Base-by-base conservation (phyloP, 768 basidiomycete species). In the Tylopilus vinaceipallidus region DNA sequence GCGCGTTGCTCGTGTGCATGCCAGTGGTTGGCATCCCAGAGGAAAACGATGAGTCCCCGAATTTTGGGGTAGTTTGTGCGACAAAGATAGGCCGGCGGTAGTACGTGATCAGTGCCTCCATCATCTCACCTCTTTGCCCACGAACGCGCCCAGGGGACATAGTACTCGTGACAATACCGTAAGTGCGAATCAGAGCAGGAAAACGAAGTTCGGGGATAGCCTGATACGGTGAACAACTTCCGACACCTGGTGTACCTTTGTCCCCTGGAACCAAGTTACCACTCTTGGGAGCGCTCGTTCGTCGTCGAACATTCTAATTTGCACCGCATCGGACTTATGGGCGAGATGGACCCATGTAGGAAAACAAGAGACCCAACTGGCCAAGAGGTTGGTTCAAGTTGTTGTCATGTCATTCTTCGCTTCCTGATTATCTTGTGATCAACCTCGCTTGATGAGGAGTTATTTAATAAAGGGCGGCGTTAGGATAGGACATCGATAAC, bases 371-470 rank as follows among this genome's bases (percentile, higher is more conserved):
- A 30, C 35, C 38, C 30, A 45, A 30, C 22, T n/a, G n/a, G n/a
- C n/a, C n/a, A n/a, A n/a, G n/a, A n/a, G n/a, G n/a, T n/a, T n/a
- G n/a, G n/a, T n/a, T n/a, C n/a, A n/a, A n/a, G n/a, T n/a, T n/a
- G n/a, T 42, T 42, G 41, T 24, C 20, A 20, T 29, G 49, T 45
- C 37, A 17, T 46, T 30, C 42, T 29, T 49, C 23, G 58, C 49
- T 64, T 56, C 56, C 30, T 41, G 69, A 98, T 95, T 42, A 92
- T 90, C 71, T 90, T 83, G 76, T 95, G 89, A 97, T 98, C 79
- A 98, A 97, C 70, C 82, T 88, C 37, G 95, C 94, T 73, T 98
- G 95, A 69, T 97, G 92, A 30, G 94, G 95, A 71, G 95, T 94
- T 72, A 94, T 98, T 98, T 98, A 49, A 59, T 45, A 40, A 42